Conservation (phyloP, 257 asterid species). For the Primulina tabacum region DNA sequence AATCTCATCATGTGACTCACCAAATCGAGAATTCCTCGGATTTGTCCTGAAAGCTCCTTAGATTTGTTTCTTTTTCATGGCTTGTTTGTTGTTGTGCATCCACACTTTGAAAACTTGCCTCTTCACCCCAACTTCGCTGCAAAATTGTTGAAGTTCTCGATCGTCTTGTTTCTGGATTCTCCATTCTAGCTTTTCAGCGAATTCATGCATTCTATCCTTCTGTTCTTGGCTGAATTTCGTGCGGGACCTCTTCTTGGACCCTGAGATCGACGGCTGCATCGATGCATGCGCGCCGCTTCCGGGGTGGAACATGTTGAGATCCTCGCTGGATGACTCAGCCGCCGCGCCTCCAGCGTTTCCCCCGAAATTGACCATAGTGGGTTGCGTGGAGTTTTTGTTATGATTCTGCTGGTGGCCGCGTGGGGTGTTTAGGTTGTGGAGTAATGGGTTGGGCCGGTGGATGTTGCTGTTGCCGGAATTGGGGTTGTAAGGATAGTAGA, state of each 20-base stretch:
- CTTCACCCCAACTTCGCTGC: constrained; percentile 51
- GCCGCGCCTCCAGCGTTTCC: constrained; percentile 36
- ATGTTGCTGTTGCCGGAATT: not conserved
- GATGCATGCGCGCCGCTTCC: constrained; percentile 27
- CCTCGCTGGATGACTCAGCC: constrained; percentile 74
- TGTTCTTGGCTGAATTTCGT: constrained; percentile 67
- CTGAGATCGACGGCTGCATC: constrained; percentile 21
- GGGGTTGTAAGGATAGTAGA: constrained; percentile 2
- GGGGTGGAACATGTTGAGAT: constrained; percentile 37
- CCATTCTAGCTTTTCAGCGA: constrained; percentile 62
- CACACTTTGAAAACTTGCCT: constrained; percentile 80
- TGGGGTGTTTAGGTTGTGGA: constrained; percentile 17
- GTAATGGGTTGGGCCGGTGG: not conserved
- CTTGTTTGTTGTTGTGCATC: constrained; percentile 86
- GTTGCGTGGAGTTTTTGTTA: constrained; percentile 18
- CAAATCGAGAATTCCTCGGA: not conserved
- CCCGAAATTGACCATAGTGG: constrained; percentile 53
- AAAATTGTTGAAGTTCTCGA: constrained; percentile 44
- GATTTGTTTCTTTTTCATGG: constrained; percentile 52
- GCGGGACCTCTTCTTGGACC: constrained; percentile 62
- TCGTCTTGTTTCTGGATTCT: constrained; percentile 62
- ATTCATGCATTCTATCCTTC: constrained; percentile 59
- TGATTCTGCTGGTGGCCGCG: not conserved
- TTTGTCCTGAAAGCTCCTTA: not conserved
- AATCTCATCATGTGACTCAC: not conserved